Conservation (phyloP, 768 basidiomycete genomes). For the Leccinum aurantiacum region DNA sequence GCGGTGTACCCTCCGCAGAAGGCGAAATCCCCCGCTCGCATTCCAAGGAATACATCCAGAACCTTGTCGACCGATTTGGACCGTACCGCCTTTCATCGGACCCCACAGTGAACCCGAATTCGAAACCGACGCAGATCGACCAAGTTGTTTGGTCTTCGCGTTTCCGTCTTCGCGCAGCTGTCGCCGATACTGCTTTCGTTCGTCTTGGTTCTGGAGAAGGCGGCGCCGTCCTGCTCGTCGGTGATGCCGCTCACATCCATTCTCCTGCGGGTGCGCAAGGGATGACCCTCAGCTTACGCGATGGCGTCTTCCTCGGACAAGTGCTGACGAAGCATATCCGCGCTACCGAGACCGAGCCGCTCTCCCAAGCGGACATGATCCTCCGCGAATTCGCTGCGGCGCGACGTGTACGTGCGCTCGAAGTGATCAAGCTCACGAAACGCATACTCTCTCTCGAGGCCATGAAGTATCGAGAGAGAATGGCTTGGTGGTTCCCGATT, state of each 20-base stretch:
- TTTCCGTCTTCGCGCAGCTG: slow-evolving; percentile 44
- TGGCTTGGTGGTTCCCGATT: slow-evolving; percentile 26
- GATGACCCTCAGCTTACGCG: no score
- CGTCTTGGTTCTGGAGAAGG: slow-evolving; percentile 27
- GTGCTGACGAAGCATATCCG: slow-evolving; percentile 38
- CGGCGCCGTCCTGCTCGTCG: slow-evolving; percentile 32
- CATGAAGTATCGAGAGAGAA: slow-evolving; percentile 6
- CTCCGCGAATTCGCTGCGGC: slow-evolving; percentile 36
- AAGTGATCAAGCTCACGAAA: slow-evolving; percentile 44
- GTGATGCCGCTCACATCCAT: slow-evolving; percentile 9
- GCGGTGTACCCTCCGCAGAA: slow-evolving; percentile 35
- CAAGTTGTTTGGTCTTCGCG: no score
- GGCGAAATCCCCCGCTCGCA: slow-evolving; percentile 32
- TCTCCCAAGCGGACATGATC: slow-evolving; percentile 29
- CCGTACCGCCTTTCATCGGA: no score
- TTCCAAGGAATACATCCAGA: no score
- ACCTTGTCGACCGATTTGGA: no score
- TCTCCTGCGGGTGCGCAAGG: no score
- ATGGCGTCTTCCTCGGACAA: slow-evolving; percentile 39
- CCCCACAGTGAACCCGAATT: no score
- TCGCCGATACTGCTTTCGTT: slow-evolving; percentile 41
- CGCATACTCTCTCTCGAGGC: slow-evolving; percentile 26
- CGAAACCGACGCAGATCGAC: no score
- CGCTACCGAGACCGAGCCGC: slow-evolving; percentile 8
- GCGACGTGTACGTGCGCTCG: slow-evolving; percentile 42